Evolutionary conservation across 225 moss, liverwort and hornwort genomes (phyloP).

Genomic region (Anthoceros angustus): DNA sequence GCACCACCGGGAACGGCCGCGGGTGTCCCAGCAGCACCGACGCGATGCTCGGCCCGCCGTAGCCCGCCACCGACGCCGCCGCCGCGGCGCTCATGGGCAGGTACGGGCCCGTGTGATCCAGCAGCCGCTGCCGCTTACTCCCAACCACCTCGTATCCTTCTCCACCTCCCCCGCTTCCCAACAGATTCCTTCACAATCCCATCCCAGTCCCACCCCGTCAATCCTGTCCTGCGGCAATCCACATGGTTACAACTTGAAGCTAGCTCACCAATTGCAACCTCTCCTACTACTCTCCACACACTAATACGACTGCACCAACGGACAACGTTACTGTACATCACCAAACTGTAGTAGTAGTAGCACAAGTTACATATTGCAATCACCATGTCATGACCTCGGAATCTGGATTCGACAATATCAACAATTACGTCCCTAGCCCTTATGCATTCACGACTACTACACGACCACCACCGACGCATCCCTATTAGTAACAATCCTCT

Average conservation of each 20-base stretch:
- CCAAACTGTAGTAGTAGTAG: too few relatives aligned
- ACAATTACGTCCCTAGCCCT: not conserved
- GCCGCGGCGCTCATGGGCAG: slow-evolving; percentile 26
- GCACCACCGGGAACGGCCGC: slow-evolving; percentile 61
- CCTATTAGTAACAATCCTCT: not conserved
- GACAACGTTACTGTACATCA: too few relatives aligned
- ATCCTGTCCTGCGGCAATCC: slow-evolving; percentile 26
- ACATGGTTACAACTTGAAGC: slow-evolving; percentile 36
- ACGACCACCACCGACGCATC: not conserved
- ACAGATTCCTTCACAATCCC: slow-evolving; percentile 75
- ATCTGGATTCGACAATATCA: too few relatives aligned
- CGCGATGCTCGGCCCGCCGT: slow-evolving; percentile 35
- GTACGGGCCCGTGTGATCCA: slow-evolving; percentile 50
- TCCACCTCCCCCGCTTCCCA: slow-evolving; percentile 56
- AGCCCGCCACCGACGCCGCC: slow-evolving; percentile 28
- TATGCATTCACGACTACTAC: not conserved
- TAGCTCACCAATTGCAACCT: slow-evolving; percentile 22
- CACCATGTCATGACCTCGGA: too few relatives aligned
- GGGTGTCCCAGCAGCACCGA: slow-evolving; percentile 45
- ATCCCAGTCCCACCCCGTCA: slow-evolving; percentile 61
- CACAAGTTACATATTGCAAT: too few relatives aligned
- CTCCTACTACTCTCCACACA: slow-evolving; percentile 9
- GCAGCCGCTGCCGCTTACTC: slow-evolving; percentile 79
- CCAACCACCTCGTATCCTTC: slow-evolving; percentile 78
- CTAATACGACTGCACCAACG: too few relatives aligned